Percentiles rank a stretch among this genome's conserved stretches.
Evolutionary conservation across 177 flowering plant genomes (phyloP).

Genomic region (Vitis hybrid): DNA sequence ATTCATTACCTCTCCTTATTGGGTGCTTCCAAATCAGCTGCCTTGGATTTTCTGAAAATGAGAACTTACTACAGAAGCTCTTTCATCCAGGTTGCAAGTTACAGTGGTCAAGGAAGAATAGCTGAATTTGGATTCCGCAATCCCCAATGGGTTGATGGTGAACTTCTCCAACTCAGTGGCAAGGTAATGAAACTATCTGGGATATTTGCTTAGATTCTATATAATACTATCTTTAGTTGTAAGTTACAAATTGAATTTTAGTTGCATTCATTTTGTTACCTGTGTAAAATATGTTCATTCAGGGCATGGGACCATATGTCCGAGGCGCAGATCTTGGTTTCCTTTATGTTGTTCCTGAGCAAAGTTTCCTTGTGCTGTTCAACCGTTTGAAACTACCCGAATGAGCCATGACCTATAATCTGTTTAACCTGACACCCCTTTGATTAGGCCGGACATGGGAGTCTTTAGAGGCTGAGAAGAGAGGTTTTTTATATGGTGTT

Average conservation of each 20-base stretch:
- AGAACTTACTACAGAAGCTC: not conserved
- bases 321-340: constrained; percentile 96
- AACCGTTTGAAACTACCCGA: constrained; percentile 87
- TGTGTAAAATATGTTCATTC: not conserved
- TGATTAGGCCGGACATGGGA: not conserved
- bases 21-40: not conserved
- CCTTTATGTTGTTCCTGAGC: constrained; percentile 75
- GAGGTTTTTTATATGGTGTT: not conserved
- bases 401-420: constrained; percentile 25
- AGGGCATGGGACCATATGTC: constrained; percentile 81
- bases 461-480: constrained; percentile 3
- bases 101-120: constrained; percentile 92
- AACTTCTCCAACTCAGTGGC: constrained; percentile 88
- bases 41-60: not conserved
- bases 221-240: no score
- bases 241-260: no score
- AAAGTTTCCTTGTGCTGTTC: constrained; percentile 90
- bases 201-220: not conserved
- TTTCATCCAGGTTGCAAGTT: constrained; percentile 69
- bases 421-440: not conserved
- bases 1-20: not conserved
- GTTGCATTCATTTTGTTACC: not conserved
- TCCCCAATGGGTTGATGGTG: constrained; percentile 94
- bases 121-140: constrained; percentile 82
- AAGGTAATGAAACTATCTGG: constrained; percentile 49